Evolutionary conservation across 2,329 filamentous ascomycete genomes (phyloP), one percentile per base, ranked within the genome.

Genomic region (Nemania sp.): DNA sequence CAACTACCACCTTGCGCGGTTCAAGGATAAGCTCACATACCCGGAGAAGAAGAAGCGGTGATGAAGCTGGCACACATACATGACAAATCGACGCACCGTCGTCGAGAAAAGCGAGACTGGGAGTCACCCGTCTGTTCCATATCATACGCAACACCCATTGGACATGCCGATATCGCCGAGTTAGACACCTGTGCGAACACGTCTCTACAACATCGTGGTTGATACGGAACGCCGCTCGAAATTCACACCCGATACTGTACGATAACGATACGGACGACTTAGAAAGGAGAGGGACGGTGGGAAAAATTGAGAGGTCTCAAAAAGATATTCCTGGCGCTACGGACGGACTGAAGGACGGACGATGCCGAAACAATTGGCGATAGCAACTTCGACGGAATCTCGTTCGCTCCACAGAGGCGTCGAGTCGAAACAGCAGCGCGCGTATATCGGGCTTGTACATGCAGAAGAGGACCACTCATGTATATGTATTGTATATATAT

Each of bases 1-100:
- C 85, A 98, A 98, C 79, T 93, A 93, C 81, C 93, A 97, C 75
- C 81, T 98, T 45, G 84, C 85, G 67, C 86, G 95, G 81, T 96
- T 81, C 84, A 88, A 78, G 83, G 89, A 71, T 83, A 87, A 67
- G 80, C 87, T 84, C 85, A 93, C 76, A n/a, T 78, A 69, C 7
- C 63, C 69, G 77, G 83, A 82, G 76, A 85, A 88, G 69, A 86
- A 78, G 65, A 75, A 65, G 62, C 69, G 70, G 53, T 73, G 34
- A 57, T 37, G 2, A 29, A 13, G 7, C 15, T 17, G n/a, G n/a
- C 25, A 5, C 35, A 7, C 10, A n/a, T 17, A 7, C 10, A n/a
- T 17, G 9, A 54, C 20, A 32, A 17, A 13, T 17, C 5, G 15
- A 20, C 20, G 5, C 17, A 17, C 15, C 25, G 4, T 7, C 25